Base-by-base conservation (phyloP, 2,329 filamentous ascomycete species). In the Aspergillus sp. region DNA sequence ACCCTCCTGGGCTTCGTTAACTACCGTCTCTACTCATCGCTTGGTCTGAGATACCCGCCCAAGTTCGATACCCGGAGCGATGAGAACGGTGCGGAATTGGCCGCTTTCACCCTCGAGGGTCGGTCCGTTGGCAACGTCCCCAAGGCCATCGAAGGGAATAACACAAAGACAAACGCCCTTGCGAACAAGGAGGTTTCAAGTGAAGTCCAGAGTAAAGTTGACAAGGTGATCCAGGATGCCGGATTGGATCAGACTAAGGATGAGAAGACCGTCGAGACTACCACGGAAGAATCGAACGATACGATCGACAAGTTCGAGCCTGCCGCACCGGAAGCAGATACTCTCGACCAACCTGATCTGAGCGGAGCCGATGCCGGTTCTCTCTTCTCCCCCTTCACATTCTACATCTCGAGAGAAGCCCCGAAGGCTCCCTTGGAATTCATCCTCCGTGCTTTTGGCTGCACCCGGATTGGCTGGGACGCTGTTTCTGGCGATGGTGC, bases 381-480 rank as follows among this genome's bases (percentile, higher is more conserved):
- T n/a, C 78, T 98, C 33, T 97, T 97, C 69, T 82, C 88, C 27
- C 84, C 88, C 51, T 90, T 86, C 70, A 95, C 90, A 27, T 84
- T 98, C 73, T 98, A 85, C 73, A 80, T 98, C 39, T 95, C 91
- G 33, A 86, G 93, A 60, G 93, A 98, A 73, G 90, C 91, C 3
- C 93, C 93, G 12, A 82, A 90, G 55, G 86, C 90, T 55, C 83
- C 93, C 2, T 76, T 98, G 19, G 93, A 98, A 68, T 95, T 98
- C 65, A 81, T 98, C 47, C 80, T 98, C 46, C 86, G 90, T 63
- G 82, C 91, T 3, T 98, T 97, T 63, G 93, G 93, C 54, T 97
- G 91, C 76, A 95, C 91, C 75, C 83, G 91, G 41, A 85, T 98
- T 57, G 93, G 90, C 38, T 98, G 93, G 93, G 91, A 97, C 63